Evolutionary conservation across 192 early-diverging fungal genomes (phyloP).

Genomic region (Pilaira anomala): DNA sequence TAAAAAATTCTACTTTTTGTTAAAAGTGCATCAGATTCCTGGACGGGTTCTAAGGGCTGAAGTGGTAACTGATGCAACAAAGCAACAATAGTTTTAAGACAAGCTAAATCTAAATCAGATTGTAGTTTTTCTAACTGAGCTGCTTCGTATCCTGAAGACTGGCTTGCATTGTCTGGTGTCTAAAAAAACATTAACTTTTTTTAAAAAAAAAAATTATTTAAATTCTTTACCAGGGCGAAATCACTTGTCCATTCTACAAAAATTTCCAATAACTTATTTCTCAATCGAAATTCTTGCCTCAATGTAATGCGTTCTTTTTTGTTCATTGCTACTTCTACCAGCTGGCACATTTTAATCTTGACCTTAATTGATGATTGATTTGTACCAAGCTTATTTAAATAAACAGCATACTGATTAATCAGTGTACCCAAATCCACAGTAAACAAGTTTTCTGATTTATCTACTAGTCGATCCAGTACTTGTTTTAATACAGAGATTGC

Average conservation of each 20-base stretch:
- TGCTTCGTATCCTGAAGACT: not conserved
- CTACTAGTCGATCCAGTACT: constrained; percentile 46
- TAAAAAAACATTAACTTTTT: not conserved
- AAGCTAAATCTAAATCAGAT: constrained; percentile 71
- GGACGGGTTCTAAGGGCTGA: constrained; percentile 52
- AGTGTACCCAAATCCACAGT: constrained; percentile 53
- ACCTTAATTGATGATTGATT: constrained; percentile 40
- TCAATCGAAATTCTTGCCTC: constrained; percentile 50
- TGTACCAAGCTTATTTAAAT: constrained; percentile 49
- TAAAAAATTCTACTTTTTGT: constrained; percentile 64
- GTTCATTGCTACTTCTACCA: constrained; percentile 49
- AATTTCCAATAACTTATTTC: constrained; percentile 51
- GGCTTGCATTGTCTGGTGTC: constrained; percentile 21
- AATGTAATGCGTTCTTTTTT: constrained; percentile 54
- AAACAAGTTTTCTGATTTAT: constrained; percentile 24
- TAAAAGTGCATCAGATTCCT: constrained; percentile 53
- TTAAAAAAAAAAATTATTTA: not conserved
- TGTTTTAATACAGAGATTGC: constrained; percentile 53
- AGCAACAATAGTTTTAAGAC: constrained; percentile 66
- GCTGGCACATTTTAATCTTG: constrained; percentile 57
- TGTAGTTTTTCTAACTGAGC: constrained; percentile 56
- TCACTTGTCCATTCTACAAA: constrained; percentile 58
- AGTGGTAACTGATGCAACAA: constrained; percentile 68
- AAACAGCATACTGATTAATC: constrained; percentile 45
- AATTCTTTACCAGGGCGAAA: constrained; percentile 39